Base-by-base conservation (phyloP, 768 basidiomycete genomes). In the Lentinula boryana region DNA sequence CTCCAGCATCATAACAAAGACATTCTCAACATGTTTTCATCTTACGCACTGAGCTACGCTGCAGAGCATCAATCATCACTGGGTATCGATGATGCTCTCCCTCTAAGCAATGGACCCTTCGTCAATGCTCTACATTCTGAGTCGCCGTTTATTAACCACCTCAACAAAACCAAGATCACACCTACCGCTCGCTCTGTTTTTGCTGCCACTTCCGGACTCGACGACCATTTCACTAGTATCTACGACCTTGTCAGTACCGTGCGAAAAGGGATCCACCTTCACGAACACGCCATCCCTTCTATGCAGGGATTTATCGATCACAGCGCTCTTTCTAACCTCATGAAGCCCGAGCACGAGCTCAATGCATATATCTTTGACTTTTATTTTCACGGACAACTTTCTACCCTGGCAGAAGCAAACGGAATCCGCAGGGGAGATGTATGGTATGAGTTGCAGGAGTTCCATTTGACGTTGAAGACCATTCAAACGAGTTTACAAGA, bases 361-460 rank as follows among this genome's bases (percentile, higher is more conserved):
- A 89, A 89, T 62, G 87, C 85, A 0, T 88, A 88, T 65, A 68
- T 89, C 15, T 72, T 82, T 49, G 89, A 91, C 66, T 91, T 88
- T 70, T 88, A 81, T 67, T 78, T 68, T 0, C 89, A 90, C 60
- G 89, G 88, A 0, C 85, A 86, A 66, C 71, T 74, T 6, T 66
- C 70, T 2, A 73, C 82, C 1, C 68, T 88, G 36, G 74, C 72
- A 10, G 63, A 63, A 0, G 83, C 84, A 4, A 88, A 88, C 55
- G 83, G 78, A 1, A 84, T 88, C 46, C 72, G 85, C n/a, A 68
- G 71, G 4, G 84, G 84, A 8, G 85, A 88, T 27, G 62, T 87
- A n/a, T 88, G 87, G 85, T 87, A 80, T 68, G 63, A 80, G 5
- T 73, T 89, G 32, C 72, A 88, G 64, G 84, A 85, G 48, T 88